A percentile compares a stretch with the other conserved stretches of the same genome.
Conservation (phyloP, 495 filamentous ascomycete genomes). For the Podospora appendiculata region DNA sequence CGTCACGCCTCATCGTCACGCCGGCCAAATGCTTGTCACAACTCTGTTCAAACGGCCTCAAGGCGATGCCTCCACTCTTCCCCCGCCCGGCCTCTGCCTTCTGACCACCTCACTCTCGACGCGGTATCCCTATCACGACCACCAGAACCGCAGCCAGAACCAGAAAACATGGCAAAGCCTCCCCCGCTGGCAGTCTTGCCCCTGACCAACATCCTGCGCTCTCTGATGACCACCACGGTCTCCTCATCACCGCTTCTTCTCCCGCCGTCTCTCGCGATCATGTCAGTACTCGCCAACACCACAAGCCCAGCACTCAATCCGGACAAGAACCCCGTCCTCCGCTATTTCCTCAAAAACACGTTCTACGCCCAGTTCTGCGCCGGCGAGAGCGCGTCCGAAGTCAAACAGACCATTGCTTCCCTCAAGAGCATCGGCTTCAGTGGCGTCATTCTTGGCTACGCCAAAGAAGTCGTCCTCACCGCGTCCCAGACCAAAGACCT, state of each 20-base stretch:
- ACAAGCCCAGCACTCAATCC: constrained; percentile 50
- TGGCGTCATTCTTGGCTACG: constrained; percentile 74
- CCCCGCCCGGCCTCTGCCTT: constrained; percentile 25
- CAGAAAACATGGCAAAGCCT: constrained; percentile 20
- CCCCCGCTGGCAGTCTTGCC: constrained; percentile 67
- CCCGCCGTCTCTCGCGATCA: constrained; percentile 57
- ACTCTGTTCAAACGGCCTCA: constrained; percentile 3
- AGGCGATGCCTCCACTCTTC: constrained; percentile 33
- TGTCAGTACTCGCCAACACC: constrained; percentile 64
- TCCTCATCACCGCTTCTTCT: constrained; percentile 72
- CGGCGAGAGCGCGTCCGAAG: constrained; percentile 57
- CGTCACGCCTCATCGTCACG: not conserved
- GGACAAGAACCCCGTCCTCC: constrained; percentile 48
- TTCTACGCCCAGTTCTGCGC: constrained; percentile 86
- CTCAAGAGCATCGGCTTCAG: constrained; percentile 62
- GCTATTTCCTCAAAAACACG: constrained; percentile 58
- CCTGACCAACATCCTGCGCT: constrained; percentile 64
- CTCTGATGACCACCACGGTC: constrained; percentile 67
- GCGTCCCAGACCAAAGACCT: constrained; percentile 39
- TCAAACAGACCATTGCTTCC: constrained; percentile 47
- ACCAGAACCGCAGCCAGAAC: constrained; percentile 6
- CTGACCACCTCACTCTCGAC: constrained; percentile 20
- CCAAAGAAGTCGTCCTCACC: constrained; percentile 60
- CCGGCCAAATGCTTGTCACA: not conserved
- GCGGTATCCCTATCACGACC: constrained; percentile 10